Base-by-base conservation (phyloP, 768 basidiomycete genomes). In the Phylloporus sp. region DNA sequence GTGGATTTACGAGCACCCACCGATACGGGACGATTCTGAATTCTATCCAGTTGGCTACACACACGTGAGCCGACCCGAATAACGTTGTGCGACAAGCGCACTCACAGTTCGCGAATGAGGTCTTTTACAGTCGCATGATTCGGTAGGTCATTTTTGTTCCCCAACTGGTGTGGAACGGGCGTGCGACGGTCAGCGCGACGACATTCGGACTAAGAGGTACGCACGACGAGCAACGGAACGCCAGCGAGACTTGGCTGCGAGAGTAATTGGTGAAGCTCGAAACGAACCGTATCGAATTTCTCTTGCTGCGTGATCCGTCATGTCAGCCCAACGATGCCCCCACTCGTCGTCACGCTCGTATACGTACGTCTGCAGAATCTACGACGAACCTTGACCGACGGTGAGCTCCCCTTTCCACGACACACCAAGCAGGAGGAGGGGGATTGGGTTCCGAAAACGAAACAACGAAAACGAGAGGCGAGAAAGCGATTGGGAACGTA, bases 61-160 rank as follows among this genome's bases (percentile, higher is more conserved):
- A 17, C 6, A 10, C 15, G 17, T 55, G 76, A 47, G 86, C 4
- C 32, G 18, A 23, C 17, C 7, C 11, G 26, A 4, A 5, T 20
- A 1, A 14, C 22, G 15, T 6, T 18, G 15, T 18, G n/a, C 0
- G 17, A 29, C 9, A 17, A 23, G 28, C 3, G 3, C 21, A 44
- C 83, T 52, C 55, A 87, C 91, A 93, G 69, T 42, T 78, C 78
- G 38, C 72, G 75, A 43, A 96, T 96, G 32, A 96, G 71, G 38
- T 92, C 89, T 53, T 92, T 87, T 3, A 94, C 86, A 9, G 81
- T 64, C 13, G 83, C 79, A 49, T 90, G 88, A 9, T 74, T 79
- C 3, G 83, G 77, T 2, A 95, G 55, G 63, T 96, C 93, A 54
- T 91, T 95, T 71, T 96, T 96, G 68, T 96, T 96, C 5, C 92